Percentiles rank a stretch among this genome's conserved stretches.
These are phyloP conservation scores for Rubroshorea leprosula DNA, from an alignment of 345 rosid genomes.

Conservation along the genomic window DNA sequence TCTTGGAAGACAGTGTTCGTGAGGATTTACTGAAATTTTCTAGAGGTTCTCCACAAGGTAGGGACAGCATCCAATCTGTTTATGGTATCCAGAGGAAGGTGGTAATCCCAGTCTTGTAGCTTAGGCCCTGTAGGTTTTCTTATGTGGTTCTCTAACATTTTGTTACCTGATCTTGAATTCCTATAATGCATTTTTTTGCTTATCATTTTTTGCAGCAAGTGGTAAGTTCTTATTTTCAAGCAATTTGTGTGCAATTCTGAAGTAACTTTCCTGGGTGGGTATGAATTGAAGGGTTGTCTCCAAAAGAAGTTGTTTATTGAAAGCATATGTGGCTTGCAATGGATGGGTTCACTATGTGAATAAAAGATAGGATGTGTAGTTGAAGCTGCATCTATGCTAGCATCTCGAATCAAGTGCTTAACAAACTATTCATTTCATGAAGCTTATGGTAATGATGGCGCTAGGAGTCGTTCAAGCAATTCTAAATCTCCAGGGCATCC, in stretches of 20 bases:
- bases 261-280: conserved; percentile 48
- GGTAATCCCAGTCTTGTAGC: conserved; percentile 45
- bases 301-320: conserved; percentile 45
- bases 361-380: conserved; percentile 36
- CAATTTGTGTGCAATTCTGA: conserved; percentile 53
- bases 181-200: conserved; percentile 36
- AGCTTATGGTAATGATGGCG: conserved; percentile 98
- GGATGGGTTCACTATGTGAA: conserved; percentile 47
- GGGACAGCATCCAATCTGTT: conserved; percentile 77
- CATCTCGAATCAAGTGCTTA: conserved; percentile 65
- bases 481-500: conserved; percentile 81
- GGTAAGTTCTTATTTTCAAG: conserved; percentile 93
- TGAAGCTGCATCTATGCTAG: conserved; percentile 49
- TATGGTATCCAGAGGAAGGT: conserved; percentile 52
- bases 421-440: conserved; percentile 82
- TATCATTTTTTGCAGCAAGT: conserved; percentile 71
- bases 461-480: conserved; percentile 79
- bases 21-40: conserved; percentile 63
- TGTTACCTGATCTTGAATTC: conserved; percentile 17
- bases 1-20: conserved; percentile 56
- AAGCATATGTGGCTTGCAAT: conserved; percentile 42
- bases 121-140: conserved; percentile 27
- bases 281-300: conserved; percentile 38
- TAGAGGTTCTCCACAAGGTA: conserved; percentile 98
- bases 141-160: conserved; percentile 12